Conservation (phyloP, 495 filamentous ascomycete species). For the Massariosphaeria phaeospora region DNA sequence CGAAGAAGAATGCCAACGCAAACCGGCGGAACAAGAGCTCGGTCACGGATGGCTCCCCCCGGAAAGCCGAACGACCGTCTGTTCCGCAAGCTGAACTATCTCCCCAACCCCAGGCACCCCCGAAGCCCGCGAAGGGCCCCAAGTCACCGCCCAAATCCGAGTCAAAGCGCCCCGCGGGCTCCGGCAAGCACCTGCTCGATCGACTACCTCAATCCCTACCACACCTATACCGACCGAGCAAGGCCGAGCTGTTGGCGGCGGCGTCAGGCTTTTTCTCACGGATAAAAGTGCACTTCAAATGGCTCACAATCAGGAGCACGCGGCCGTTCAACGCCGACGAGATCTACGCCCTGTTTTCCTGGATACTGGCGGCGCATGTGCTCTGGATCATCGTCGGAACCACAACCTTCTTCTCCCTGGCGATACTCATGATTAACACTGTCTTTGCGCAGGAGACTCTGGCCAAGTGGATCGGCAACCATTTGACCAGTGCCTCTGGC, state of each 20-base stretch:
- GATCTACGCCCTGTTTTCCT: slow-evolving; percentile 90
- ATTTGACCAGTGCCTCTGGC: slow-evolving; percentile 88
- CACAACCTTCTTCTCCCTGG: slow-evolving; percentile 90
- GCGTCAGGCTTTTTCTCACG: slow-evolving; percentile 90
- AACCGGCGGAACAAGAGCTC: slow-evolving; percentile 46
- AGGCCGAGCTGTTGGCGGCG: slow-evolving; percentile 87
- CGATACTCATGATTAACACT: slow-evolving; percentile 87
- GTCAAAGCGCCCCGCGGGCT: not conserved
- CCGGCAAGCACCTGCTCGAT: slow-evolving; percentile 50
- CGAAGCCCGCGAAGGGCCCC: slow-evolving; percentile 5
- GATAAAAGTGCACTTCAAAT: slow-evolving; percentile 91
- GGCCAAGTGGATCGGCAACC: slow-evolving; percentile 89
- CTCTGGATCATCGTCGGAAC: slow-evolving; percentile 93
- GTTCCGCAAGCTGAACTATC: slow-evolving; percentile 23
- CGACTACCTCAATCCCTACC: slow-evolving; percentile 64
- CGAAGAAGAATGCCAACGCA: not conserved
- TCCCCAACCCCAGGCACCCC: slow-evolving; percentile 3
- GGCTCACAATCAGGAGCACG: slow-evolving; percentile 90
- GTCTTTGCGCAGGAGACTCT: slow-evolving; percentile 97
- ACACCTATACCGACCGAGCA: slow-evolving; percentile 74
- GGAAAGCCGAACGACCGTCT: slow-evolving; percentile 16
- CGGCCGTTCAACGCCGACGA: slow-evolving; percentile 96
- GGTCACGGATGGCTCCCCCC: slow-evolving; percentile 34
- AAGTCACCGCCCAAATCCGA: slow-evolving; percentile 17
- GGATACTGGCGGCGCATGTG: slow-evolving; percentile 88